These are phyloP conservation scores for Calonectria naviculata DNA, from an alignment of 2,329 filamentous ascomycete species.

Conservation along the genomic window DNA sequence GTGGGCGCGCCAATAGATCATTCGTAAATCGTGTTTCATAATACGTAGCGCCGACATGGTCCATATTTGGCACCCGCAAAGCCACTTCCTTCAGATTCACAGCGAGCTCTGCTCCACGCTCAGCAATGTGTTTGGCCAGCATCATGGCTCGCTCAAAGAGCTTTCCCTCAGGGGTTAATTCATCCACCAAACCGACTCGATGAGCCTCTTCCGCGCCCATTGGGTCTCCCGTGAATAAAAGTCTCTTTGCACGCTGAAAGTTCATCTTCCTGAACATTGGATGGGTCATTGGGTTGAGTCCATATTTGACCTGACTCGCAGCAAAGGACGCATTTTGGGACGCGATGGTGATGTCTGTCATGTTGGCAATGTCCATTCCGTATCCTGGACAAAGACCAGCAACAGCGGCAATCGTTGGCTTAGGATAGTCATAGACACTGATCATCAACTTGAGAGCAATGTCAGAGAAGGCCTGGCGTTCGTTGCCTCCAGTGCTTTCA, in stretches of 20 bases:
- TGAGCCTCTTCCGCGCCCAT: constrained; percentile 2
- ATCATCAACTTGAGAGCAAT: constrained; percentile 12
- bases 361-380: constrained; percentile 9
- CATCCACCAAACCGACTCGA: neutral
- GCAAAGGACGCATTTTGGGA: constrained; percentile 1
- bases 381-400: constrained; percentile 4
- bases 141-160: neutral
- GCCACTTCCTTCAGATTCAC: constrained; percentile 3
- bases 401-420: neutral
- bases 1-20: neutral
- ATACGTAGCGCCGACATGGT: neutral
- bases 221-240: constrained; percentile 1
- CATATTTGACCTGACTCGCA: constrained; percentile 6
- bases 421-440: constrained; percentile 1
- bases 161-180: neutral
- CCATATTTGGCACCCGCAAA: constrained; percentile 5
- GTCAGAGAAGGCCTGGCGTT: constrained; percentile 2
- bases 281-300: constrained; percentile 6
- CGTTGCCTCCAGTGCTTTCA: neutral
- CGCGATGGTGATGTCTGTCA: constrained; percentile 9
- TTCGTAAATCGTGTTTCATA: constrained; percentile 8
- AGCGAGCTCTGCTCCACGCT: constrained; percentile 1
- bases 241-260: constrained; percentile 3
- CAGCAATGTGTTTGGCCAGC: neutral
- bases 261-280: constrained; percentile 14